These are phyloP conservation scores for Diversispora eburnea DNA, from an alignment of 192 early-diverging fungal genomes.

Conservation along the genomic window DNA sequence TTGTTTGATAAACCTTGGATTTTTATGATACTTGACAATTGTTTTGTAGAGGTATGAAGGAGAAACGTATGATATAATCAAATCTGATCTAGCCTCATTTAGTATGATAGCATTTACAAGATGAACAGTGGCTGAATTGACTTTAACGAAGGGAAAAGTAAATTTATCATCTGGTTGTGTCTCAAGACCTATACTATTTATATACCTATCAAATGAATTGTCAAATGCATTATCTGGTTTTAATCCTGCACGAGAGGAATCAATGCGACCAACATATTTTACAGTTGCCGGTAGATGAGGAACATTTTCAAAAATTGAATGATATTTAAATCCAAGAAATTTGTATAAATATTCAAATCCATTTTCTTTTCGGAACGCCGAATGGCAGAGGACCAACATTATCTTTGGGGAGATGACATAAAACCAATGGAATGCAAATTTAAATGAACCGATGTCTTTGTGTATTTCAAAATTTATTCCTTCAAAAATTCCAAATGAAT, in stretches of 20 bases:
- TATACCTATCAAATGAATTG: neutral
- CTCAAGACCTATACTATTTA: slow-evolving; percentile 1
- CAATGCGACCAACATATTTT: neutral
- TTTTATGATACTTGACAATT: slow-evolving; percentile 27
- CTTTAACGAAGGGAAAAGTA: slow-evolving; percentile 20
- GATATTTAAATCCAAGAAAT: neutral
- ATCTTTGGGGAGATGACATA: slow-evolving; percentile 38
- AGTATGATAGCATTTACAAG: slow-evolving; percentile 19
- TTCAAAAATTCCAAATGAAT: slow-evolving; percentile 36
- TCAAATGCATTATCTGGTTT: slow-evolving; percentile 7
- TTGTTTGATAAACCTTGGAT: neutral
- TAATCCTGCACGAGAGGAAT: neutral
- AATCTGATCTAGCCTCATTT: slow-evolving; percentile 20
- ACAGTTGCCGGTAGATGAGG: slow-evolving; percentile 19
- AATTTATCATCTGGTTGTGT: slow-evolving; percentile 11
- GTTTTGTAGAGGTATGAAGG: slow-evolving; percentile 21
- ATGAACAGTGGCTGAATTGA: slow-evolving; percentile 19
- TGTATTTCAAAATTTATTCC: neutral
- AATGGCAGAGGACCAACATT: slow-evolving; percentile 28
- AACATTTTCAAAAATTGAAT: slow-evolving; percentile 19
- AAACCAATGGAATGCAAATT: slow-evolving; percentile 30
- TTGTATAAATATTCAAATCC: neutral
- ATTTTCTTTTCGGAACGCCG: neutral
- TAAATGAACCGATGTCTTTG: neutral
- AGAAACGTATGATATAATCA: neutral